Base-by-base conservation (phyloP, 495 filamentous ascomycete genomes). In the Neurospora pannonica region DNA sequence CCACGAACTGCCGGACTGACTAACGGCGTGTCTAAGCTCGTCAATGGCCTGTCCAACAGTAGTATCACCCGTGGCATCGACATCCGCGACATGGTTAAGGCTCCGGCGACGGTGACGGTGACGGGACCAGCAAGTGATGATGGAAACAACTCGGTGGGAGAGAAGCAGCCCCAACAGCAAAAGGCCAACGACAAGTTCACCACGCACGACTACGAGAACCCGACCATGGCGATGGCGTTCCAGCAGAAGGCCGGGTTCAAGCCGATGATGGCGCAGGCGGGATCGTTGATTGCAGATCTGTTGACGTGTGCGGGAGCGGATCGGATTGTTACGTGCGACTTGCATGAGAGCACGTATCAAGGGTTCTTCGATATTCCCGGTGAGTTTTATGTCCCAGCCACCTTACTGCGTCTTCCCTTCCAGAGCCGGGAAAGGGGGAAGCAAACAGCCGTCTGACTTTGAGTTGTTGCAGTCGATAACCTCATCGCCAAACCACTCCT, bases 191-290 rank as follows among this genome's bases (percentile, higher is more conserved):
- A 78, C 42, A 81, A 76, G 70, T 89, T 85, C 77, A 88, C 86
- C 40, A 86, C 87, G 19, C 87, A 90, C 75, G 87, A 91, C 76
- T 85, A 86, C 73, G 88, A 91, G 72, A 88, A 88, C 71, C 82
- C 84, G 11, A 86, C 85, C 38, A 81, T 86, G 62, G 75, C 85
- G n/a, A 84, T 81, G n/a, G 84, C 86, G 46, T 97, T 97, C 83
- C 85, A 92, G 76, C 91, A 94, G 1, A 93, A 94, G 76, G 93
- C 94, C 2, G 96, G 96, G 19, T 99, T 98, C 81, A 97, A 95
- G 83, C 93, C 97, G 85, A 98, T 97, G 96, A 94, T 99, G 76
- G 96, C 96, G 34, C 96, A 98, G 83, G 95, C 96, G 67, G 96
- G 96, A 71, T 98, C 96, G 21, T 87, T 99, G 76, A 92, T 99